A percentile compares a stretch with the other conserved stretches of the same genome.
These are phyloP conservation scores for Nigrospora osmanthi DNA, from an alignment of 2,329 filamentous ascomycete genomes.

Conservation along the genomic window DNA sequence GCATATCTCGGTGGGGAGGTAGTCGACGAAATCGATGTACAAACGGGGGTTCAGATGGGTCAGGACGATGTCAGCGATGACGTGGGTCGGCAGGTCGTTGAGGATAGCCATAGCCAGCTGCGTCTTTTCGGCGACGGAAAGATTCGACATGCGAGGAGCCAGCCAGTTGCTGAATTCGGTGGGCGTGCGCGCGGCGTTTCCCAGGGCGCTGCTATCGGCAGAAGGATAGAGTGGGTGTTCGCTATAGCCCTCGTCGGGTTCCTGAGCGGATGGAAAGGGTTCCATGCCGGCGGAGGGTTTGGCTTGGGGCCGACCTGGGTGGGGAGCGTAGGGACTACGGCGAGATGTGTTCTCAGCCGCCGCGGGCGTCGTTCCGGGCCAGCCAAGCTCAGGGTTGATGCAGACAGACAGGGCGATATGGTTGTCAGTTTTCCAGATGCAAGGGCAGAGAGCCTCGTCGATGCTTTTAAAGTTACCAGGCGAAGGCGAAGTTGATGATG, in stretches of 20 bases:
- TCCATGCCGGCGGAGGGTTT: conserved; percentile 25
- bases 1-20: conserved; percentile 84
- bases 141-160: conserved; percentile 37
- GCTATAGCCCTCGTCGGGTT: conserved; percentile 81
- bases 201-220: conserved; percentile 18
- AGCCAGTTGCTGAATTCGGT: conserved; percentile 43
- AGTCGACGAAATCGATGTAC: conserved; percentile 84
- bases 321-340: background rate
- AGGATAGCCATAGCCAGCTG: conserved; percentile 73
- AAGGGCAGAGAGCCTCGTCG: background rate
- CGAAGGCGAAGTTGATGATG: too few species aligned
- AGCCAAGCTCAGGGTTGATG: background rate
- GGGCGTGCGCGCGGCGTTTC: conserved; percentile 27
- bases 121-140: conserved; percentile 41
- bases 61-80: conserved; percentile 67
- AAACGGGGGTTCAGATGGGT: conserved; percentile 73
- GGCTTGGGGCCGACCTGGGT: too few species aligned
- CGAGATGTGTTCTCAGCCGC: background rate
- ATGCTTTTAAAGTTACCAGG: background rate
- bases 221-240: conserved; percentile 57
- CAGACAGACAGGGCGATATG: background rate
- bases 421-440: background rate
- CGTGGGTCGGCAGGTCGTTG: conserved; percentile 69
- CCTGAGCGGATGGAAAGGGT: conserved; percentile 40
- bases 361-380: background rate